Base-by-base conservation (phyloP, 2,329 filamentous ascomycete genomes). In the Hymenoscyphus infarciens region DNA sequence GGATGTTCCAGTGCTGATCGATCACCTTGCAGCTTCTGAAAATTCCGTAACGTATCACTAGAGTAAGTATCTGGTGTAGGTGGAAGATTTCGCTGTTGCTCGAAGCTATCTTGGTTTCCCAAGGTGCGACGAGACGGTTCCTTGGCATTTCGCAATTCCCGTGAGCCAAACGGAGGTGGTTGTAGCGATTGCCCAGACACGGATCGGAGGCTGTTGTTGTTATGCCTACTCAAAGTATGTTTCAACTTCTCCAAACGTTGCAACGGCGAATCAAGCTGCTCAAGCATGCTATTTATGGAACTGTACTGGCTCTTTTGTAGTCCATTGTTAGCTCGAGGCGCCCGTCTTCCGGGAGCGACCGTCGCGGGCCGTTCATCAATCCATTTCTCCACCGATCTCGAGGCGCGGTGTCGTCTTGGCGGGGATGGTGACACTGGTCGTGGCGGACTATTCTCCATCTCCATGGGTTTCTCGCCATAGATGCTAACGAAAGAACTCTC, bases 401-500 rank as follows among this genome's bases (percentile, higher is more conserved):
- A 69, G 22, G 64, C 63, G 16, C 66, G 64, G 45, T 69, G 65
- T 58, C 61, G 60, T 61, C 63, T 61, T 57, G 63, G 56, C 11
- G 61, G 59, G 2, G 63, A 45, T 13, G 56, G 52, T n/a, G 66
- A 65, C 4, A 67, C 66, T 7, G 65, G 63, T 13, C 67, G 65
- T 7, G 65, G 61, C 27, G 68, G 57, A 13, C 45, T 22, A n/a
- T 67, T 59, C 11, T 66, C 66, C 7, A 66, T 53, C 25, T 58
- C 35, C 31, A 67, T 42, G 59, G 7, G 65, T 69, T 79, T 80
- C 27, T 78, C 74, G 2, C 86, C 86, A 61, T 89, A 89, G 0
- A 89, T 77, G 67, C 86, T 89, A 25, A 83, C 68, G 68, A 89
- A 88, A 0, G 86, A 89, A 71, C 86, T 88, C 72, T 89, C 86